phyloP scores from a whole-genome alignment of 148 eudicot species.

The Camellia granthamiana region DNA sequence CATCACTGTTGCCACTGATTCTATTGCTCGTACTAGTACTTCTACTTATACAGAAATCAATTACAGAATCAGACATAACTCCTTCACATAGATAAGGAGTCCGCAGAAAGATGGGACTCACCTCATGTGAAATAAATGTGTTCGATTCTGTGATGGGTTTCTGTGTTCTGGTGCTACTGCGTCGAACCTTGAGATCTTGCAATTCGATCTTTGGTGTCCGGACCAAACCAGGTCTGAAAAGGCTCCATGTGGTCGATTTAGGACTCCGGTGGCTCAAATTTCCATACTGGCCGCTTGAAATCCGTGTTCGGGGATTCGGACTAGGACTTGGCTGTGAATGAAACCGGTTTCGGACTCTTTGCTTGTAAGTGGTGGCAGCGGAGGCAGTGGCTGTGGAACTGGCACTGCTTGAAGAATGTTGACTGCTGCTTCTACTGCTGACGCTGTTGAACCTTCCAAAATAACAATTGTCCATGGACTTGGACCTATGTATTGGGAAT shows the following conservation, averaged over 20 bases:
- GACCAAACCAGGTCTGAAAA: conserved; percentile 55
- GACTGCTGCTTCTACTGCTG: conserved; percentile 67
- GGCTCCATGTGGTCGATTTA: conserved; percentile 60
- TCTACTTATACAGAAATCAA: background rate
- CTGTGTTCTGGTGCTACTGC: background rate
- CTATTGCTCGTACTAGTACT: conserved; percentile 28
- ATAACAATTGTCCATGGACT: conserved; percentile 46
- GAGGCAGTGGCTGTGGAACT: conserved; percentile 12
- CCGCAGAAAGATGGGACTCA: no score
- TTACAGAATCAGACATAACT: no score
- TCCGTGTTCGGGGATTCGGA: conserved; percentile 49
- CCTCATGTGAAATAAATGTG: no score
- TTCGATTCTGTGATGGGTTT: background rate
- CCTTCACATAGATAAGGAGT: no score
- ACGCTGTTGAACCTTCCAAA: conserved; percentile 23
- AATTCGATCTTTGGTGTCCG: conserved; percentile 65
- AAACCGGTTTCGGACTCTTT: conserved; percentile 39
- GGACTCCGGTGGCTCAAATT: conserved; percentile 10
- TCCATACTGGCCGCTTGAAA: conserved; percentile 20
- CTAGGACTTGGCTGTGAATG: conserved; percentile 70
- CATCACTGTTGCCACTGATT: conserved; percentile 22
- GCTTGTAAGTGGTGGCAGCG: background rate
- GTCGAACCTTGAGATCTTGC: conserved; percentile 40
- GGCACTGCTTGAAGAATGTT: conserved; percentile 37
- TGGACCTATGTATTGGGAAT: conserved; percentile 4